Evolutionary conservation across 495 filamentous ascomycete genomes (phyloP), one percentile per base, ranked within the genome.

Genomic region (Aspergillus nanangensis): DNA sequence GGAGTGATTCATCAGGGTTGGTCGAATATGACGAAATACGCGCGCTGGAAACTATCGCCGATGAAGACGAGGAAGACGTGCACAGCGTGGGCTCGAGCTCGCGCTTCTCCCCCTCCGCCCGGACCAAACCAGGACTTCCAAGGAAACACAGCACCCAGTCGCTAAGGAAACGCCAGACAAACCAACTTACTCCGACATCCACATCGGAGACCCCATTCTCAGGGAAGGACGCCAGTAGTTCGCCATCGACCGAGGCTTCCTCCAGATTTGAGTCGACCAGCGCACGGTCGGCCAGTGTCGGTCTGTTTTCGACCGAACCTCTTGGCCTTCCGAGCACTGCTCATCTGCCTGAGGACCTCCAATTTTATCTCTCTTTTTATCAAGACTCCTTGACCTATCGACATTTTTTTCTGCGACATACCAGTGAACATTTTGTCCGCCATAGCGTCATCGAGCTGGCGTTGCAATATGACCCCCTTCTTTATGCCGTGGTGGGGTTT

Each of bases 401-500:
- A 45, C 91, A 95, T 64, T 96, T 92, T 60, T 83, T 84, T 31
- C 67, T 92, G 55, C 84, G 85, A 55, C 70, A 70, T 44, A 81
- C 88, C 56, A 64, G 71, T 33, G 72, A 77, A 37, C 67, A 79
- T 48, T 95, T 96, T 54, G 78, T 96, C 46, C 81, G 81, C 39
- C 79, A 78, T 8, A 79, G 71, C 8, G 76, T 93, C 32, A 65
- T 88, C 29, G 82, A 86, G 18, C 67, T 84, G 43, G 91, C 91
- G 5, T 60, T 90, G 22, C 79, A 78, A 21, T 79, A 92, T 60
- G 87, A 96, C 38, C 85, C 92, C 14, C 76, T 98, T 10, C 70
- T 96, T 25, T 87, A 95, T 60, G 93, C 90, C 0, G 74, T 97
- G 13, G 87, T 88, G n/a, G 90, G 86, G 20, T 97, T 95, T 60